A percentile compares a stretch with the other conserved stretches of the same genome.
Evolutionary conservation across 148 eudicot species (phyloP).

Genomic region (Pharnaceum exiguum): DNA sequence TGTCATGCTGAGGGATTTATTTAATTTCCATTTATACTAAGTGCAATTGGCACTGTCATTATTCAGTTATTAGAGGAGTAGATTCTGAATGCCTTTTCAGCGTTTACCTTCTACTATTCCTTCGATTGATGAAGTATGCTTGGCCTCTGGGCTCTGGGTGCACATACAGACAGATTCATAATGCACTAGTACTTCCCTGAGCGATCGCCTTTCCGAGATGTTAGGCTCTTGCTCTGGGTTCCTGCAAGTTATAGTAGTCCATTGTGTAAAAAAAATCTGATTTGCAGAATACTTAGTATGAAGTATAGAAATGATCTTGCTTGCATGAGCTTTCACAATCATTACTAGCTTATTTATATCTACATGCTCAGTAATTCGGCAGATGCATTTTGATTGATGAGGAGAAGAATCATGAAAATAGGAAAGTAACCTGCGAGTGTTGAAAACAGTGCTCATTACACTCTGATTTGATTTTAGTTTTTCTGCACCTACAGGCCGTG

Average conservation of each 20-base stretch:
- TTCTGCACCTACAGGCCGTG: conserved; percentile 47
- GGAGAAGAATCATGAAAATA: too few relatives aligned
- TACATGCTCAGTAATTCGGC: too few relatives aligned
- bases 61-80: background rate
- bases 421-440: background rate
- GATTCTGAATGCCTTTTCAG: background rate
- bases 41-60: background rate
- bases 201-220: background rate
- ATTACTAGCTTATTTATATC: too few relatives aligned
- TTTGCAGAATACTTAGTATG: background rate
- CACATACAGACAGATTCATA: conserved; percentile 1
- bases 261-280: background rate
- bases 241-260: background rate
- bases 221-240: background rate
- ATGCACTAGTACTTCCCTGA: background rate
- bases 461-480: background rate
- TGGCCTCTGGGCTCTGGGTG: conserved; percentile 14
- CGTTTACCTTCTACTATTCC: background rate
- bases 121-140: conserved; percentile 5
- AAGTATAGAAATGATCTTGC: too few relatives aligned
- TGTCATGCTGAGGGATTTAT: background rate
- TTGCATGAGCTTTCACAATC: too few relatives aligned
- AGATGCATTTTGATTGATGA: too few relatives aligned
- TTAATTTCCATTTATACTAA: background rate
- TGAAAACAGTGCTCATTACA: background rate